Percentiles rank a stretch among this genome's conserved stretches.
phyloP scores from a whole-genome alignment of 345 rosid species.

The Kernera saxatilis region DNA sequence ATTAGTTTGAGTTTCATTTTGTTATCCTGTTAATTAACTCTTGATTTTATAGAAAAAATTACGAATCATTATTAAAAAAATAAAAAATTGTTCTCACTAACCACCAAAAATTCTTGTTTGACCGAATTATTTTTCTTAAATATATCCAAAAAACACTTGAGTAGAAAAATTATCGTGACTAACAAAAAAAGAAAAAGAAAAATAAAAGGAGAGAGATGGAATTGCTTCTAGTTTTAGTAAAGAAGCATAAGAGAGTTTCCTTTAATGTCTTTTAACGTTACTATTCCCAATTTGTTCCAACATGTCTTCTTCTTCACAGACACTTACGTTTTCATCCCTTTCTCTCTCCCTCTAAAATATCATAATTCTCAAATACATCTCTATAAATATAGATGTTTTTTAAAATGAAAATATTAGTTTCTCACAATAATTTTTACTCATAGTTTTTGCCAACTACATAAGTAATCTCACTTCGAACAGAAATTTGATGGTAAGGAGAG shows the following conservation, averaged over 20 bases:
- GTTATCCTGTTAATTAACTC: too few species aligned
- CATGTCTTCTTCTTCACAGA: slow-evolving; percentile 28
- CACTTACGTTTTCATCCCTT: slow-evolving; percentile 2
- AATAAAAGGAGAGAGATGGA: neutral
- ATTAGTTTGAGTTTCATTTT: too few species aligned
- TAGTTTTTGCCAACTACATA: neutral
- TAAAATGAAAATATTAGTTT: neutral
- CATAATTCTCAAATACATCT: neutral
- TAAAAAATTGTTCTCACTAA: too few species aligned
- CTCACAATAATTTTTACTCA: neutral
- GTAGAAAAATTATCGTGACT: neutral
- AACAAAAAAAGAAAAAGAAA: neutral
- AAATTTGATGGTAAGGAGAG: neutral
- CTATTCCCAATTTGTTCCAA: slow-evolving; percentile 29
- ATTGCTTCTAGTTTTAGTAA: slow-evolving; percentile 29
- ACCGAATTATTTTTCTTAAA: too few species aligned
- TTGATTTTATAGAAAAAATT: too few species aligned
- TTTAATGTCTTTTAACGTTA: slow-evolving; percentile 29
- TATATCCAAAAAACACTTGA: too few species aligned
- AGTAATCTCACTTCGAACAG: neutral
- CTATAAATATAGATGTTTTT: too few species aligned
- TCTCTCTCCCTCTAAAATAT: neutral
- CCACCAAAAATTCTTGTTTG: too few species aligned
- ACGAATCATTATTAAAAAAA: too few species aligned
- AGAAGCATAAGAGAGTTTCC: slow-evolving; percentile 14